Evolutionary conservation across 768 basidiomycete species (phyloP).

Genomic region (Boletus tylopilopsis): DNA sequence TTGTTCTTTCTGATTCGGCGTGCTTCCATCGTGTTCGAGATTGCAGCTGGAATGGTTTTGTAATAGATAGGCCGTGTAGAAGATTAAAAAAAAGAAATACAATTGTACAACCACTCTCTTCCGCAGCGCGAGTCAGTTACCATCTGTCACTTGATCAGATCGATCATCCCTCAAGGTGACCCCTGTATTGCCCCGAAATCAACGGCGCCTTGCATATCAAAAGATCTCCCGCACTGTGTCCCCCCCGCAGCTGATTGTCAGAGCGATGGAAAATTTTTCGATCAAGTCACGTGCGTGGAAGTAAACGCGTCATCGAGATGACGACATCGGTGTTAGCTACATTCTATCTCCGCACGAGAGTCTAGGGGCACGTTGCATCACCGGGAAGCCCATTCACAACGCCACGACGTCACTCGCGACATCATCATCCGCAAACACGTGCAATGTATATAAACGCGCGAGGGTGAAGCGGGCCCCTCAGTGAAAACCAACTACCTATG

Average conservation of each 20-base stretch:
- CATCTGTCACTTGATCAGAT: too few relatives aligned
- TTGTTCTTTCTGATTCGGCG: constrained; percentile 2
- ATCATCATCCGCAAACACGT: constrained; percentile 14
- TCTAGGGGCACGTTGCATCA: constrained; percentile 18
- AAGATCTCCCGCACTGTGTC: too few relatives aligned
- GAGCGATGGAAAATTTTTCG: too few relatives aligned
- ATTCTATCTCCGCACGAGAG: constrained; percentile 1
- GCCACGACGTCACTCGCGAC: constrained; percentile 21
- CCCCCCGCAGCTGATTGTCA: too few relatives aligned
- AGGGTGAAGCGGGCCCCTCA: too few relatives aligned
- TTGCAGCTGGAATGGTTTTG: constrained; percentile 5
- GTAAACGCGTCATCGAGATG: too few relatives aligned
- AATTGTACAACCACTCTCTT: constrained; percentile 8
- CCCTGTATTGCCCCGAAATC: too few relatives aligned
- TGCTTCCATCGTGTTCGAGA: not conserved
- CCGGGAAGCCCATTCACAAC: not conserved
- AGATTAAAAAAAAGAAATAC: constrained; percentile 3
- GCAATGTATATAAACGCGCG: not conserved
- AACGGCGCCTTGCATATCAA: not conserved
- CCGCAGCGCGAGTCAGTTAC: too few relatives aligned
- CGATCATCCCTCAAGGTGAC: too few relatives aligned
- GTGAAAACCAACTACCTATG: not conserved
- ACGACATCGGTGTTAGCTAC: constrained; percentile 9
- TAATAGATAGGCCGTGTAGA: constrained; percentile 22
- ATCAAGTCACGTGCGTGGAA: too few relatives aligned